These are phyloP conservation scores for Hymenoscyphus albidus DNA, from an alignment of 2,329 filamentous ascomycete species.

Conservation along the genomic window DNA sequence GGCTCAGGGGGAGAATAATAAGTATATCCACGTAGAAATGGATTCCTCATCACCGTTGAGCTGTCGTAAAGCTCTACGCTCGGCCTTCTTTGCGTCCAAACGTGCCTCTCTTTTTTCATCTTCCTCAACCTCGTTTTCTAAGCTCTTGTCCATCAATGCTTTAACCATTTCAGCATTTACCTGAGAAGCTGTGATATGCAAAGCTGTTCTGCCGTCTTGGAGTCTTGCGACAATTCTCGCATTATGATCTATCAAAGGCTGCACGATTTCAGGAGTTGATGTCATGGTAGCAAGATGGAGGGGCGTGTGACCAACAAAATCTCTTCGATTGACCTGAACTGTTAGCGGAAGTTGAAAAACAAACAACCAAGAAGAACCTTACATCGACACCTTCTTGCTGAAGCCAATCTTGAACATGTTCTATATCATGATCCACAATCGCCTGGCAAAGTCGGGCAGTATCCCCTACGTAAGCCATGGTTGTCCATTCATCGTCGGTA, in stretches of 20 bases:
- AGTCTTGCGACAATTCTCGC: conserved; percentile 70
- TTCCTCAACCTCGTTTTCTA: conserved; percentile 66
- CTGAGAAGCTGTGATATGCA: conserved; percentile 75
- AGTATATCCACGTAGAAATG: not conserved
- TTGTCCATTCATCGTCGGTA: conserved; percentile 80
- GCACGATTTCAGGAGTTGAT: conserved; percentile 67
- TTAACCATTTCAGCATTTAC: conserved; percentile 67
- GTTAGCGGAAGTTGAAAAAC: not conserved
- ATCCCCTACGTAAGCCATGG: conserved; percentile 85
- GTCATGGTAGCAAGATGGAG: conserved; percentile 70
- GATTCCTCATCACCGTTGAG: conserved; percentile 10
- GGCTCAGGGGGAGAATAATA: not conserved
- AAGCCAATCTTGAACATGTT: conserved; percentile 68
- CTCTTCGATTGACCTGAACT: conserved; percentile 63
- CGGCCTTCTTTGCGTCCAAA: conserved; percentile 30
- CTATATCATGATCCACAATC: conserved; percentile 70
- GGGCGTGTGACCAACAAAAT: conserved; percentile 75
- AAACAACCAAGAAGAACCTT: not conserved
- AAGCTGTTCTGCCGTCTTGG: conserved; percentile 73
- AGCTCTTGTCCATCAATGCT: conserved; percentile 69
- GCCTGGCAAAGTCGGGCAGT: conserved; percentile 74
- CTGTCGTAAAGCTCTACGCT: conserved; percentile 5
- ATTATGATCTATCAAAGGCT: conserved; percentile 66
- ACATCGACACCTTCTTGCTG: conserved; percentile 62
- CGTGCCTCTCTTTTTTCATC: conserved; percentile 52